Conservation (phyloP, 2,329 filamentous ascomycete genomes). For the Mollisia scopiformis region DNA sequence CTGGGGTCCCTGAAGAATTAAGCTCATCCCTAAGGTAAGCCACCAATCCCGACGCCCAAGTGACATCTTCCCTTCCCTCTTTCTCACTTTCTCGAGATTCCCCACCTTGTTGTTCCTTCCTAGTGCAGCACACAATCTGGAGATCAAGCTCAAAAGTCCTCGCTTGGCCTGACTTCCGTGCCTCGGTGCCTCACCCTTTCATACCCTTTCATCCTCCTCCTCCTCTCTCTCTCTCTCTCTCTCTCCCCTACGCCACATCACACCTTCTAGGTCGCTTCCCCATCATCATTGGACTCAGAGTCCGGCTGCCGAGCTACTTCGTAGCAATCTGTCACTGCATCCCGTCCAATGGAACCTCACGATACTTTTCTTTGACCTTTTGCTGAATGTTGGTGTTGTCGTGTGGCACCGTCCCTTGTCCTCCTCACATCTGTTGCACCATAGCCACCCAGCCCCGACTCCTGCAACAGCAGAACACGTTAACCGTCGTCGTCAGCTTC, state of each 20-base stretch:
- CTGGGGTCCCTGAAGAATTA: neutral
- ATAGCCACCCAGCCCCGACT: too few relatives aligned
- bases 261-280: neutral
- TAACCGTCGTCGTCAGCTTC: neutral
- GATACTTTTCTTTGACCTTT: too few relatives aligned
- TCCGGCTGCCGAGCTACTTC: neutral
- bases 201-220: too few relatives aligned
- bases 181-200: too few relatives aligned
- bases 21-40: too few relatives aligned
- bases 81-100: neutral
- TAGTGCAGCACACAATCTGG: neutral
- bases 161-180: too few relatives aligned
- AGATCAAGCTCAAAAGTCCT: neutral
- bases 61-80: neutral
- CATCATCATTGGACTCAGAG: neutral
- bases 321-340: neutral
- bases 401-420: too few relatives aligned
- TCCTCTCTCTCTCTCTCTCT: too few relatives aligned
- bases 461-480: neutral
- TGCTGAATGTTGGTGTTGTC: too few relatives aligned
- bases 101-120: neutral
- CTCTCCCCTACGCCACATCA: too few relatives aligned
- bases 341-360: neutral
- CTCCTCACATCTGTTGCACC: too few relatives aligned
- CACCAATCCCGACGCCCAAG: constrained; percentile 1